Base-by-base conservation (phyloP, 352 stramenopile genomes). In the Phytopythium ostracodes region DNA sequence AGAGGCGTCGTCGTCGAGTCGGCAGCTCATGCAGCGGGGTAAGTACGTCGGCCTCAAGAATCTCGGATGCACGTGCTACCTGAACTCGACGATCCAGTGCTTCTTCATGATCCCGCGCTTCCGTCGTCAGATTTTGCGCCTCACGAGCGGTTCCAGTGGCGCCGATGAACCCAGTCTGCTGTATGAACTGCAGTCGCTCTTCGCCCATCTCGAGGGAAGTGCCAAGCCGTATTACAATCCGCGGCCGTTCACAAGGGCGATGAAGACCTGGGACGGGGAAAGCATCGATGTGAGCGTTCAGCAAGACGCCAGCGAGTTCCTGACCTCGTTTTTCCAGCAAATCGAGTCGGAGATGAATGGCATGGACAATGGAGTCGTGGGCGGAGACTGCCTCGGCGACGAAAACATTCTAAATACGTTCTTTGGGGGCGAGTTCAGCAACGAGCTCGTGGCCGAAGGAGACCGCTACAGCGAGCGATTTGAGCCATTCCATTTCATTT, bases 101-200 rank as follows among this genome's bases (percentile, higher is more conserved):
- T 96, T 98, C 56, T 98, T 98, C 68, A 98, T 98, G 91, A 95
- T 98, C 44, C 88, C 90, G 22, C 79, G 79, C 0, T 96, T 98
- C 42, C 84, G 92, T 24, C 84, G 82, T 11, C 87, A 91, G 40
- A 84, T 98, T 4, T 72, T 98, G 52, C 76, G 83, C 4, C 75
- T 84, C 63, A 63, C 57, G 20, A 50, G 55, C 25, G 59, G 18
- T 18, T 44, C 27, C 20, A 57, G 24, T 54, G 44, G 44, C 27
- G 65, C 56, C 35, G 66, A 70, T 22, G 55, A 59, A 2, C 71
- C 67, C 33, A 80, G 77, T 8, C 53, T 96, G 31, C 69, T 96
- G 18, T 96, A 84, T 55, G 82, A 97, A 61, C 72, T 98, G 50
- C 91, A 98, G 71, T 92, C 84, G 29, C 70, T 97, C 11, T 98